Base-by-base conservation (phyloP, 352 stramenopile species). In the Pythium sp. region DNA sequence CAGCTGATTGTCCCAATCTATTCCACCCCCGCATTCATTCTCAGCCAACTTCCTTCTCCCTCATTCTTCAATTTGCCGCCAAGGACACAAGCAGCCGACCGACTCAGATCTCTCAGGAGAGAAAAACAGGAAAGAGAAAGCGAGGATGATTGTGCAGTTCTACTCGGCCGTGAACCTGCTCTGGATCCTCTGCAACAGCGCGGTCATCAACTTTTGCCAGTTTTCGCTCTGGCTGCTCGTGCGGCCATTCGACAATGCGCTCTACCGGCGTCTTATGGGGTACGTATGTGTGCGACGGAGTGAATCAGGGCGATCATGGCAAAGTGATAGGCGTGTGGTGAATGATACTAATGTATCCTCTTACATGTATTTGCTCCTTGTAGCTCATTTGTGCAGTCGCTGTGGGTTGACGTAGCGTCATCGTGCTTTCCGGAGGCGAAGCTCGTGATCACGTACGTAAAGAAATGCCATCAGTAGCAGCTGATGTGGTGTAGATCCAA, bases 391-490 rank as follows among this genome's bases (percentile, higher is more conserved):
- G 81, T 80, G 32, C 84, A 89, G 80, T 68, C 86, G 41, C 79
- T 91, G 18, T 98, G 93, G 84, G 77, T 98, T 3, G 91, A 98
- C 58, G 87, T 95, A 7, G 82, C 93, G 26, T 87, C 89, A 14
- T 82, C 92, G 2, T 86, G 92, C 56, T 89, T 98, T 62, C 93
- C 93, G 0, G 77, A 88, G 64, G 94, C 84, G 32, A 86, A 85
- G 68, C 83, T 98, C 41, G 80, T 79, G 34, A 65, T 97, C 62
- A 96, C 86, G 64, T 93, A 78, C 56, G 82, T 89, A n/a, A 24
- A 61, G 20, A 47, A 61, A 38, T 55, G 47, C 47, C n/a, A 15
- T n/a, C 41, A 38, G 26, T 11, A 60, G 28, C 18, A 24, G 30
- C 30, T 32, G 30, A 32, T 32, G 30, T 32, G 30, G 30, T 32